Conservation (phyloP, 1,139 yeast genomes). For the Hansenula anomala region DNA sequence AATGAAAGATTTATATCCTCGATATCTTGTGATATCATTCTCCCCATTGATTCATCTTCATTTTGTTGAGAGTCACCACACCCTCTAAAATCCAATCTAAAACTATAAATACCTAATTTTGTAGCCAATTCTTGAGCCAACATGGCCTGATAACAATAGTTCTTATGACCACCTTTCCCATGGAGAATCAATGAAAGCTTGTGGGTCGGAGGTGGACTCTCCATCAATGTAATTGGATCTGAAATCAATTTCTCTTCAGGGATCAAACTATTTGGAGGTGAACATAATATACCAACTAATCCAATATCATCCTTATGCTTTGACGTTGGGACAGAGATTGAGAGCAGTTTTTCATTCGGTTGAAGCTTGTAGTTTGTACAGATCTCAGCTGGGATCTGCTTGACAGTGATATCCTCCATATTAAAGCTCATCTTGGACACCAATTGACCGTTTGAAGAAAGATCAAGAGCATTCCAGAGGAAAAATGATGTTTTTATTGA, state of each 20-base stretch:
- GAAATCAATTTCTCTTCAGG: slow-evolving; percentile 19
- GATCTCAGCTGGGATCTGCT: slow-evolving; percentile 9
- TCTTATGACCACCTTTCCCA: slow-evolving; percentile 83
- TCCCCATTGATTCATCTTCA: slow-evolving; percentile 38
- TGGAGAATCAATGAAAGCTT: slow-evolving; percentile 49
- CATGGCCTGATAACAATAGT: slow-evolving; percentile 66
- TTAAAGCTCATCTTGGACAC: too few species aligned
- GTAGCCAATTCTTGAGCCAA: slow-evolving; percentile 60
- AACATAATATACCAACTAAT: slow-evolving; percentile 29
- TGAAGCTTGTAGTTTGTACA: slow-evolving; percentile 19
- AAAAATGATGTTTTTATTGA: too few species aligned
- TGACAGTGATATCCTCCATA: slow-evolving; percentile 9
- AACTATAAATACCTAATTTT: slow-evolving; percentile 54
- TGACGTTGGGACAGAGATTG: slow-evolving; percentile 16
- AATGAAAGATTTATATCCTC: slow-evolving; percentile 59
- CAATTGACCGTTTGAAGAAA: too few species aligned
- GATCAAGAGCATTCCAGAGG: too few species aligned
- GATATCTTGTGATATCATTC: slow-evolving; percentile 58
- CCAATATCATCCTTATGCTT: slow-evolving; percentile 18
- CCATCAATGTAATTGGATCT: slow-evolving; percentile 14
- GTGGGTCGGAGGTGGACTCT: slow-evolving; percentile 28
- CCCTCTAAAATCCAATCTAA: slow-evolving; percentile 81
- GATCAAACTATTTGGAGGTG: slow-evolving; percentile 24
- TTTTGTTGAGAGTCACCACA: slow-evolving; percentile 74
- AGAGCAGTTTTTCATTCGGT: slow-evolving; percentile 17